Conservation (phyloP, 1,284 basidiomycete species). For the Tilletia indica region DNA sequence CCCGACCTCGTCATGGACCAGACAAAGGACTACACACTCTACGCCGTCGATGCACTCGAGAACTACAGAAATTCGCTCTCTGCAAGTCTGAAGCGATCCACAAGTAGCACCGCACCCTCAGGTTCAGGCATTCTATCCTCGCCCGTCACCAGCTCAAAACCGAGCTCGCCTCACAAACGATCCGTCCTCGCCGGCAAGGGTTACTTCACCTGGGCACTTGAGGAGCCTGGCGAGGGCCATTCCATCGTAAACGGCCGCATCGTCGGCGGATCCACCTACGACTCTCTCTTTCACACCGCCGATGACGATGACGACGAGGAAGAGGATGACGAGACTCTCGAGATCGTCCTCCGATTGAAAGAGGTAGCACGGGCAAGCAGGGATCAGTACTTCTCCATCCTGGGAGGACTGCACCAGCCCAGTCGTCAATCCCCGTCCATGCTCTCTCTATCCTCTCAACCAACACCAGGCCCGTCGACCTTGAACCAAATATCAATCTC, state of each 20-base stretch:
- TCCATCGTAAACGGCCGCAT: slow-evolving; percentile 48
- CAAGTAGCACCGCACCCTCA: background rate
- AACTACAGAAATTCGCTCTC: slow-evolving; percentile 21
- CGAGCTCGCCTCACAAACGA: slow-evolving; percentile 24
- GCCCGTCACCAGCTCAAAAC: slow-evolving; percentile 18
- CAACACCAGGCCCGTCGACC: background rate
- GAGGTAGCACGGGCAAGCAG: slow-evolving; percentile 43
- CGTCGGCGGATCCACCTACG: slow-evolving; percentile 33
- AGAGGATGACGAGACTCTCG: slow-evolving; percentile 42
- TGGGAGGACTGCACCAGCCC: slow-evolving; percentile 22
- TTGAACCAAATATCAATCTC: background rate
- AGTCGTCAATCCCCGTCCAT: background rate
- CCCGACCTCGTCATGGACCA: slow-evolving; percentile 50
- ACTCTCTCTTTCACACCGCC: background rate
- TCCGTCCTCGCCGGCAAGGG: slow-evolving; percentile 50
- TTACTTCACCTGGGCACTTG: slow-evolving; percentile 47
- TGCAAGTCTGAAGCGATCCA: slow-evolving; percentile 22
- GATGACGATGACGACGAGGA: slow-evolving; percentile 45
- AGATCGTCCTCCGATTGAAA: slow-evolving; percentile 50
- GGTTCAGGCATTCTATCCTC: background rate
- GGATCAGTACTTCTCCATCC: slow-evolving; percentile 38
- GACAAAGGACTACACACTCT: slow-evolving; percentile 50
- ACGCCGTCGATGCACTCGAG: slow-evolving; percentile 54
- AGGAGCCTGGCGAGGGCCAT: slow-evolving; percentile 50
- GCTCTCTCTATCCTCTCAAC: background rate